phyloP scores from a whole-genome alignment of 2,329 filamentous ascomycete species.

The Aspergillus melleus region DNA sequence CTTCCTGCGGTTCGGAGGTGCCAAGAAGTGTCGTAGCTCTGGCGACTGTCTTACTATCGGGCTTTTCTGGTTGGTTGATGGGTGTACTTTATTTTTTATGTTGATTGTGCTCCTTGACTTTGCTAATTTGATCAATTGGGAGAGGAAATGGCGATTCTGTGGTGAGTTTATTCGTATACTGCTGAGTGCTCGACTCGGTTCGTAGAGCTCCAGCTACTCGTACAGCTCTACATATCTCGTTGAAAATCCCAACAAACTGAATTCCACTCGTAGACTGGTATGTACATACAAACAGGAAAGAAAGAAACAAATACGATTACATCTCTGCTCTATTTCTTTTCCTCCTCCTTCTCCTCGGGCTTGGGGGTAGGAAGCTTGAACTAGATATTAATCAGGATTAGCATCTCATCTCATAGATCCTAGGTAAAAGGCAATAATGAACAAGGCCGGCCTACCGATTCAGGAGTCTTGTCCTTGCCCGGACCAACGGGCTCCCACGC shows the following conservation, averaged over 20 bases:
- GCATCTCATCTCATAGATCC: background rate
- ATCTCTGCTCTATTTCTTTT: slow-evolving; percentile 73
- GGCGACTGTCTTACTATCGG: background rate
- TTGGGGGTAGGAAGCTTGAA: slow-evolving; percentile 97
- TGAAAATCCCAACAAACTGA: slow-evolving; percentile 12
- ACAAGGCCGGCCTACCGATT: slow-evolving; percentile 48
- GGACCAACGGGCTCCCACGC: slow-evolving; percentile 69
- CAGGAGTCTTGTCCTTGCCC: slow-evolving; percentile 77
- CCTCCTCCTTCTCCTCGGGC: slow-evolving; percentile 86
- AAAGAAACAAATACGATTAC: slow-evolving; percentile 36
- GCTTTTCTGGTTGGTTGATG: background rate
- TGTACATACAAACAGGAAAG: slow-evolving; percentile 39
- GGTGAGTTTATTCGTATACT: too few relatives aligned
- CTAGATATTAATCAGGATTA: slow-evolving; percentile 31
- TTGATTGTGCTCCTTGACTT: background rate
- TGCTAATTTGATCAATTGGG: too few relatives aligned
- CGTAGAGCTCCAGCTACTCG: background rate
- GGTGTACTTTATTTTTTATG: too few relatives aligned
- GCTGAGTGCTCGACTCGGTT: background rate
- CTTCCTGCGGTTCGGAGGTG: background rate
- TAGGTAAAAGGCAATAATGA: slow-evolving; percentile 19
- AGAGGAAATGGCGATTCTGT: too few relatives aligned
- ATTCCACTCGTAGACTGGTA: slow-evolving; percentile 29
- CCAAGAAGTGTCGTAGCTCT: background rate
- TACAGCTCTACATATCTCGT: background rate